Base-by-base conservation (phyloP, 2,329 filamentous ascomycete species). In the Penicillium sp. region DNA sequence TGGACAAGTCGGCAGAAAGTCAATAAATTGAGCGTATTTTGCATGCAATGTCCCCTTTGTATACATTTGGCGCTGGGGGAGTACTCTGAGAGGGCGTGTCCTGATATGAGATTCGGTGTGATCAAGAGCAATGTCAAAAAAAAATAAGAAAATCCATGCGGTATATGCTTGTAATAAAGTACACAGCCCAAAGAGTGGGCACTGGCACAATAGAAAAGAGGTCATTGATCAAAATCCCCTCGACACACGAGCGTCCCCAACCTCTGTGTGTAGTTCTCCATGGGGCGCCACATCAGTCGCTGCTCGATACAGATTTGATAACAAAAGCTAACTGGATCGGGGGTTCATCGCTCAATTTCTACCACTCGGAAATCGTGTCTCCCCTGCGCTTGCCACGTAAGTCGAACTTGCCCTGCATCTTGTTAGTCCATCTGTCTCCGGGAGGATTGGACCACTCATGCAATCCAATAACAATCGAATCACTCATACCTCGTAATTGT, bases 371-470 rank as follows among this genome's bases (percentile, higher is more conserved):
- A 67, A 95, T 81, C n/a, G 87, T 81, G 70, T 97, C 93, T 51
- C 91, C 92, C 75, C 84, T 88, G 74, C 90, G 83, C 87, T 97
- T 97, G 54, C 86, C 93, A 65, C 91, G 84, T 65, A 97, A 74
- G 45, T 95, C 83, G 74, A 79, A 96, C 70, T 93, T 91, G 68
- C 93, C 94, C 93, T 97, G 66, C 42, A 26, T 29, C 55, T 16
- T 19, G 44, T 58, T 66, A 65, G 60, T 47, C 7, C 58, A 57
- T 47, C 38, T 43, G 34, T 39, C 40, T 7, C 23, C 27, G 41
- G 14, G 14, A 13, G 14, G 9, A 26, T 39, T 10, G 5, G 18
- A 13, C 14, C 35, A 19, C 29, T 30, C 14, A 27, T 18, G 36
- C 34, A 40, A 34, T 30, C 26, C 10, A 16, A 38, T 18, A 16